phyloP scores from a whole-genome alignment of 2,329 filamentous ascomycete species.

The Aspergillus glaucus region DNA sequence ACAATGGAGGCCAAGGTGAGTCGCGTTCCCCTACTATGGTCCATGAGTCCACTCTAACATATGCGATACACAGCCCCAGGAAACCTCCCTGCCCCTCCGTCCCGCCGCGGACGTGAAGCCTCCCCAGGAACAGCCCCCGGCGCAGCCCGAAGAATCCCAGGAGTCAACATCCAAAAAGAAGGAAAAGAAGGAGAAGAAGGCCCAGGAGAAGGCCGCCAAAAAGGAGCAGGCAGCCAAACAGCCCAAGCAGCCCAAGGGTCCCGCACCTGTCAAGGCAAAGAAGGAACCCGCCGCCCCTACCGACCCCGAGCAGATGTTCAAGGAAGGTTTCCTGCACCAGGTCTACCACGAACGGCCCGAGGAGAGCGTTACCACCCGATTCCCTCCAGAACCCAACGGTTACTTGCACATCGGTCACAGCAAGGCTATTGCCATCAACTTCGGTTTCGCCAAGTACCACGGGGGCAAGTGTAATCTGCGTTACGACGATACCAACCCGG shows the following conservation, averaged over 20 bases:
- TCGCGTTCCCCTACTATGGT: too few species aligned
- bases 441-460: constrained; percentile 83
- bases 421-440: constrained; percentile 94
- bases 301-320: constrained; percentile 65
- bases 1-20: background rate
- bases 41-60: too few species aligned
- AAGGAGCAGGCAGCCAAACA: constrained; percentile 15
- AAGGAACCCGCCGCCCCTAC: constrained; percentile 24
- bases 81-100: too few species aligned
- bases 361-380: constrained; percentile 55
- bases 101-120: too few species aligned
- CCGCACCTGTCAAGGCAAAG: constrained; percentile 27
- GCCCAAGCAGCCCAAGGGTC: constrained; percentile 41
- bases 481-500: constrained; percentile 94
- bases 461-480: constrained; percentile 70
- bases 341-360: constrained; percentile 63
- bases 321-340: constrained; percentile 66
- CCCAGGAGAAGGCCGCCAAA: constrained; percentile 21
- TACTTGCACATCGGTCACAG: constrained; percentile 90
- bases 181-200: constrained; percentile 24
- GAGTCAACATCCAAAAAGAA: constrained; percentile 49
- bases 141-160: constrained; percentile 6
- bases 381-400: constrained; percentile 85
- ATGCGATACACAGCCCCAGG: too few species aligned
- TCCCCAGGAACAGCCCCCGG: background rate